phyloP scores from a whole-genome alignment of 2,329 filamentous ascomycete species.

The Stemphylium vesicarium region DNA sequence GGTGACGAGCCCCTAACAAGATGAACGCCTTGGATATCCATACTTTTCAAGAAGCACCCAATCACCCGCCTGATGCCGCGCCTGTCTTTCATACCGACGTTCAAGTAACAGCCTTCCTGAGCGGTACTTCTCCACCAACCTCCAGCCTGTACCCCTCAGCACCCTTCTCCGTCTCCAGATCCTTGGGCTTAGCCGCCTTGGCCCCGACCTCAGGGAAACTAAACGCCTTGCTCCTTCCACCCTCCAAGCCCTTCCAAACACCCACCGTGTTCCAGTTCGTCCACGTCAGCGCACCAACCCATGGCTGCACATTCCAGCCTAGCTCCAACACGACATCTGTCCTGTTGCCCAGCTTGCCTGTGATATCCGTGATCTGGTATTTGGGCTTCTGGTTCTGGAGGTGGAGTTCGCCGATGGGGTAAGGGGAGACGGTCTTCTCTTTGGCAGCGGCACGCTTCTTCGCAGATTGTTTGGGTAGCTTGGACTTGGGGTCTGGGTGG shows the following conservation, averaged over 20 bases:
- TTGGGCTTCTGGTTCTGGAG: constrained; percentile 89
- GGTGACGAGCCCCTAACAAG: too few species aligned
- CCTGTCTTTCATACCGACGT: not conserved
- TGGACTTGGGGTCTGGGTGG: constrained; percentile 64
- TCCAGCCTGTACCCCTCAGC: constrained; percentile 55
- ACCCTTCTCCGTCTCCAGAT: constrained; percentile 57
- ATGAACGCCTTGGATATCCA: too few species aligned
- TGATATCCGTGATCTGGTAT: constrained; percentile 94
- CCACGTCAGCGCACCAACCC: constrained; percentile 91
- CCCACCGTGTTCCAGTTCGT: constrained; percentile 58
- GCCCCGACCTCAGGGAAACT: constrained; percentile 69
- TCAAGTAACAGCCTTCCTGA: constrained; percentile 22
- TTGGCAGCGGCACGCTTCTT: constrained; percentile 25
- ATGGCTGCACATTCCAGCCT: constrained; percentile 97
- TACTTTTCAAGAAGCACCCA: too few species aligned
- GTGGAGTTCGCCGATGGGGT: constrained; percentile 70
- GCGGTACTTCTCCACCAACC: constrained; percentile 43
- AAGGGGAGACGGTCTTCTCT: constrained; percentile 22
- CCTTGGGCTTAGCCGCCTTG: constrained; percentile 63
- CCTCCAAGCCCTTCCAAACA: constrained; percentile 69
- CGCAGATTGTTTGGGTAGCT: constrained; percentile 48
- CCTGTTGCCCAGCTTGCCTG: constrained; percentile 75
- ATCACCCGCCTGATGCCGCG: too few species aligned
- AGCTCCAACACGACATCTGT: constrained; percentile 78
- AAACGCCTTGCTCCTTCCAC: constrained; percentile 70